Base-by-base conservation (phyloP, 2,329 filamentous ascomycete species). In the Metarhizium album region DNA sequence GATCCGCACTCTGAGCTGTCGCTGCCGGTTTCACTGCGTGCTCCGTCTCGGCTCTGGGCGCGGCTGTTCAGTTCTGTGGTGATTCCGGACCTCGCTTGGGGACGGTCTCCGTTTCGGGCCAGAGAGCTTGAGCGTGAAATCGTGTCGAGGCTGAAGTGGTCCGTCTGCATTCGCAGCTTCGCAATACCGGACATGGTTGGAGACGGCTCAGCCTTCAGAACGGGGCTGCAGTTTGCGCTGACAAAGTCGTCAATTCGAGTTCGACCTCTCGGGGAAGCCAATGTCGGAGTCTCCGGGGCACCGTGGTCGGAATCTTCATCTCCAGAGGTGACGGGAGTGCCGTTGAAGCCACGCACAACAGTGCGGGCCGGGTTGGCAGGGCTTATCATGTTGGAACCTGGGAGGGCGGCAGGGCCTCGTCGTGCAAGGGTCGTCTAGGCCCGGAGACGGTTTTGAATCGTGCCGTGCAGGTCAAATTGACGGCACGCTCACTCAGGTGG, bases 81-180 rank as follows among this genome's bases (percentile, higher is more conserved):
- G 53, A 70, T 58, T 18, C 64, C 67, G n/a, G 56, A 57, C 5
- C 52, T 56, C 4, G 55, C 54, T 42, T 62, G 61, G 29, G 58
- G 59, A 20, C 57, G 60, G 59, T 74, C 78, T 60, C 72, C 74
- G 58, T 67, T 75, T 56, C 72, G 78, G 20, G 76, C 76, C 60
- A 78, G 71, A 33, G 78, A 82, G 57, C 72, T 78, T 46, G 74
- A 74, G 45, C 77, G 76, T 3, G 80, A 75, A 45, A 67, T 69
- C 20, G 61, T 69, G 54, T 82, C 78, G 14, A 95, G 73, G 60
- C 79, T 87, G 49, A 96, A 72, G 2, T 83, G 81, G 54, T 95
- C 90, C 52, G 95, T 75, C 62, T 93, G 85, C 64, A 84, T 75
- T 64, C 89, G 89, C 61, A 96, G 72, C 59, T 84, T 86, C 61